Conservation (phyloP, 2,329 filamentous ascomycete genomes). For the Cladosporium cucumerinum region DNA sequence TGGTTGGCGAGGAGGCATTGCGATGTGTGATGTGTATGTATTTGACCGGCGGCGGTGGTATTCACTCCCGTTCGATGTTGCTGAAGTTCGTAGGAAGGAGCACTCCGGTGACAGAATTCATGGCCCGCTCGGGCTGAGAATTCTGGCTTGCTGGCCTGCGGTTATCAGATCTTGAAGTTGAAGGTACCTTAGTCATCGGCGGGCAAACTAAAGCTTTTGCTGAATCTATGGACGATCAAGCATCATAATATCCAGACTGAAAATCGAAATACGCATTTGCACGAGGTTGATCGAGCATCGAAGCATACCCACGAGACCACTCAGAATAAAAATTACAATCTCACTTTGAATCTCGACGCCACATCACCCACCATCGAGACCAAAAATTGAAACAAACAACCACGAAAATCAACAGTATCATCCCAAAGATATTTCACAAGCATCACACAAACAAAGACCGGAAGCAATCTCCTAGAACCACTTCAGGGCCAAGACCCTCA, state of each 20-base stretch:
- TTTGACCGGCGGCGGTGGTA: not conserved
- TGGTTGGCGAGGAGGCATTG: constrained; percentile 29
- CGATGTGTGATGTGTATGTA: not conserved
- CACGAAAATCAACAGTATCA: not conserved
- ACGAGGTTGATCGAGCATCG: not conserved
- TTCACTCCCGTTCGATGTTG: not conserved
- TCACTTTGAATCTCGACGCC: not conserved
- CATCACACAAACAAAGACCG: not conserved
- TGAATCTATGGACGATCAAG: not conserved
- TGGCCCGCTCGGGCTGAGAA: constrained; percentile 6
- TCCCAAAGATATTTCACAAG: not conserved
- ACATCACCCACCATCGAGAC: not conserved
- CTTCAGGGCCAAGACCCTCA: no score
- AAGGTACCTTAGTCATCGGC: not conserved
- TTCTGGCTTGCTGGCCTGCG: not conserved
- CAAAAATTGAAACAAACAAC: not conserved
- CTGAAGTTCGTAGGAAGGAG: not conserved
- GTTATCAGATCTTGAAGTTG: constrained; percentile 2
- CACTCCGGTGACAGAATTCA: not conserved
- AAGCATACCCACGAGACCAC: not conserved
- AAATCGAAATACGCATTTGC: not conserved
- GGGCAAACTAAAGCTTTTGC: not conserved
- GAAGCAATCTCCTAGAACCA: no score
- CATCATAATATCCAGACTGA: not conserved
- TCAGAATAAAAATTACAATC: not conserved